Evolutionary conservation across 257 asterid species (phyloP).

Genomic region (Solanum bulbocastanum): DNA sequence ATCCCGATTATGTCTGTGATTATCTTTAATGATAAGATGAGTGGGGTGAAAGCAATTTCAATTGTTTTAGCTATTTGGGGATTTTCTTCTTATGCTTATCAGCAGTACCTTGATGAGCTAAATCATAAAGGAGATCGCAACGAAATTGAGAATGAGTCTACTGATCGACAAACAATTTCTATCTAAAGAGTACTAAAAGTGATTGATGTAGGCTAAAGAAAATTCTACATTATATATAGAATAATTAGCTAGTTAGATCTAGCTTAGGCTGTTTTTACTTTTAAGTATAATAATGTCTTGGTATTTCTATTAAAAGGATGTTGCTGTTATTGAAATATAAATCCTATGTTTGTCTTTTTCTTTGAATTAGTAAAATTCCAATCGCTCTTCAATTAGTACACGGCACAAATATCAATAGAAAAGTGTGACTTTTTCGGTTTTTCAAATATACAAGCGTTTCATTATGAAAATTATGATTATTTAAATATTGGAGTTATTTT

Average conservation of each 20-base stretch:
- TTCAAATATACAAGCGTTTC: rapidly evolving
- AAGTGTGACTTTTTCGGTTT: neutral
- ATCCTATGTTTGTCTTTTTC: neutral
- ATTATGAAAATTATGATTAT: too few relatives aligned
- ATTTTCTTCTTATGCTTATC: conserved; percentile 50
- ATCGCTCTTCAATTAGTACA: neutral
- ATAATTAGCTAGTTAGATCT: neutral
- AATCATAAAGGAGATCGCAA: conserved; percentile 7
- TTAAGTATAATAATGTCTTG: neutral
- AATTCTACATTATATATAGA: neutral
- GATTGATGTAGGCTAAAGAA: neutral
- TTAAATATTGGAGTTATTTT: too few relatives aligned
- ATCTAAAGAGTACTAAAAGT: neutral
- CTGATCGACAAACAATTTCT: neutral
- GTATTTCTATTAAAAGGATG: neutral
- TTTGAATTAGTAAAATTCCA: neutral
- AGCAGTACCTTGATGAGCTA: conserved; percentile 53
- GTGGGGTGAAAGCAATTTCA: conserved; percentile 48
- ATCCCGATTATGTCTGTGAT: conserved; percentile 53
- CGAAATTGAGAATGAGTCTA: neutral
- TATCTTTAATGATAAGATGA: conserved; percentile 38
- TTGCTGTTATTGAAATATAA: neutral
- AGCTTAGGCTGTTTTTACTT: neutral
- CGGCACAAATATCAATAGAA: neutral
- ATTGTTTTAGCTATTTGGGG: conserved; percentile 69